Conservation (phyloP, 2,329 filamentous ascomycete genomes). For the Metarhizium humberi region DNA sequence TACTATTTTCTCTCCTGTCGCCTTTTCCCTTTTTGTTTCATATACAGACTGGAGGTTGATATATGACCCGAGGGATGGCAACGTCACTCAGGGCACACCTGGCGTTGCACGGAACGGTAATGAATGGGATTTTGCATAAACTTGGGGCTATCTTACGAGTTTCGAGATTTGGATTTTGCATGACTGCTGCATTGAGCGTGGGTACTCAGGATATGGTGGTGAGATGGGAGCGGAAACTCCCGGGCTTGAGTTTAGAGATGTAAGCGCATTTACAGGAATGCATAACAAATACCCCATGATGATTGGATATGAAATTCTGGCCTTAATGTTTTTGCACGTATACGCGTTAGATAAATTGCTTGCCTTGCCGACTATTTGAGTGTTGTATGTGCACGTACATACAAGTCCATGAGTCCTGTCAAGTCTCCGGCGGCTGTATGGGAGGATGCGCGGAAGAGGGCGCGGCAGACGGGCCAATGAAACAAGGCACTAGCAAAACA, state of each 20-base stretch:
- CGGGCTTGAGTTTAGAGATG: background rate
- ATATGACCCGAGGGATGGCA: slow-evolving; percentile 3
- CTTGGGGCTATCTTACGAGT: background rate
- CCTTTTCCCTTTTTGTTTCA: background rate
- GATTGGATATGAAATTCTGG: too few relatives aligned
- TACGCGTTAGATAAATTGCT: too few relatives aligned
- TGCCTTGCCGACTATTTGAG: too few relatives aligned
- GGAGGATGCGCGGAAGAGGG: too few relatives aligned
- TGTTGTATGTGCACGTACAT: too few relatives aligned
- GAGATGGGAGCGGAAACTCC: background rate
- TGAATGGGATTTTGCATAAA: background rate
- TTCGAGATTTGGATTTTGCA: background rate
- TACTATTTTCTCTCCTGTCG: background rate
- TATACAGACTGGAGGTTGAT: slow-evolving; percentile 1
- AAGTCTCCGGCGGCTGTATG: too few relatives aligned
- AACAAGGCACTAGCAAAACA: too few relatives aligned
- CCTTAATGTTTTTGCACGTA: too few relatives aligned
- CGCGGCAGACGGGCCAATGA: too few relatives aligned
- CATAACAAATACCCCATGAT: background rate
- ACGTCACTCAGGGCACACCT: background rate
- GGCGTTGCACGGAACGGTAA: background rate
- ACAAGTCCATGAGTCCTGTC: too few relatives aligned
- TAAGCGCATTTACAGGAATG: background rate
- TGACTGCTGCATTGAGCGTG: background rate
- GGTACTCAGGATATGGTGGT: background rate